Evolutionary conservation across 345 rosid species (phyloP).

Genomic region (Bruguiera parviflora): DNA sequence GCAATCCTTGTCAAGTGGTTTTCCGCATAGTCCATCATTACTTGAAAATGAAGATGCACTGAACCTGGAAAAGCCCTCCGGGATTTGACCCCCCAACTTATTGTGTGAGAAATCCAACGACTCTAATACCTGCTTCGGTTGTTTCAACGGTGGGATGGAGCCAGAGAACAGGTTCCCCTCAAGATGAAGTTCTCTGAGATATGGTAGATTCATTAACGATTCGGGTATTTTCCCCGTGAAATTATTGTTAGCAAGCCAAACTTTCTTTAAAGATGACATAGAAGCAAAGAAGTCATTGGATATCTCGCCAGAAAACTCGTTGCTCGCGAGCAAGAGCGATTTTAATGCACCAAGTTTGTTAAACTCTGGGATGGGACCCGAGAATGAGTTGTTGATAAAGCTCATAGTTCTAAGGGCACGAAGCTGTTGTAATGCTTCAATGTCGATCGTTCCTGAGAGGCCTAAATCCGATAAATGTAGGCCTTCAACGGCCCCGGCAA

Average conservation of each 20-base stretch:
- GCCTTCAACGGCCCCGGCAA: conserved; percentile 15
- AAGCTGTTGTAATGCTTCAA: conserved; percentile 20
- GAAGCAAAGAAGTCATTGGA: conserved; percentile 18
- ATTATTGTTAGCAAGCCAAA: conserved; percentile 22
- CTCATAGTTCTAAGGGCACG: conserved; percentile 22
- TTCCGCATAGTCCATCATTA: conserved; percentile 56
- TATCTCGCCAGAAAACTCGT: conserved; percentile 23
- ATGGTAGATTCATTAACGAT: conserved; percentile 26
- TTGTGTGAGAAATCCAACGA: conserved; percentile 54
- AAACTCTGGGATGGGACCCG: conserved; percentile 24
- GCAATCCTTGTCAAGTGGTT: conserved; percentile 36
- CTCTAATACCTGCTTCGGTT: conserved; percentile 10
- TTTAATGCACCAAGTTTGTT: conserved; percentile 26
- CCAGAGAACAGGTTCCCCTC: conserved; percentile 68
- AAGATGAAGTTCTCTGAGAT: conserved; percentile 60
- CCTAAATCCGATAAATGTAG: conserved; percentile 22
- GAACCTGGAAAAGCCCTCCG: conserved; percentile 33
- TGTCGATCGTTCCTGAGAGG: conserved; percentile 23
- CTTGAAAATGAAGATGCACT: conserved; percentile 26
- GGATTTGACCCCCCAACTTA: conserved; percentile 60
- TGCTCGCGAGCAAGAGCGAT: conserved; percentile 18
- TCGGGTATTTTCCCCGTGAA: conserved; percentile 27
- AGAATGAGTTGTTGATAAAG: conserved; percentile 22
- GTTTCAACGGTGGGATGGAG: conserved; percentile 39
- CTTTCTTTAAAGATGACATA: conserved; percentile 31